Conservation (phyloP, 1,139 yeast genomes). For the Zygoascus meyerae region DNA sequence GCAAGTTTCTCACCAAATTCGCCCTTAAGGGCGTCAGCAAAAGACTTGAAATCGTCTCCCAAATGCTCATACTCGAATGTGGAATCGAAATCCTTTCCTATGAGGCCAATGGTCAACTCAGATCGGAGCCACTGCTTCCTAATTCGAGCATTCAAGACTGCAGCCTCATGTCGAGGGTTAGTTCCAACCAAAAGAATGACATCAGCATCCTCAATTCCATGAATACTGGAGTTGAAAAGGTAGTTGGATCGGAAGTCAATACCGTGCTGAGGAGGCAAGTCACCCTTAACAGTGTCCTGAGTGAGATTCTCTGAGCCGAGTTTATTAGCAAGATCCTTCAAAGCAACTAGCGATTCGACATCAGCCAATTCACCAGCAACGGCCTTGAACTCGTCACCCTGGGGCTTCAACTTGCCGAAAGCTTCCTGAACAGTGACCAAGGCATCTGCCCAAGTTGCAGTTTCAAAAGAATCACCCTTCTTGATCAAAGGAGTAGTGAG, state of each 20-base stretch:
- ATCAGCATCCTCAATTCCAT: constrained; percentile 79
- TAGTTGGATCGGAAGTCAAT: constrained; percentile 75
- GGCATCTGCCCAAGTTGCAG: constrained; percentile 88
- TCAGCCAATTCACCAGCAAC: constrained; percentile 78
- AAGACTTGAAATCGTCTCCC: constrained; percentile 56
- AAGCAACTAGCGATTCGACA: constrained; percentile 75
- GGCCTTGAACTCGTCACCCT: constrained; percentile 71
- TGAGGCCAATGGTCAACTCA: constrained; percentile 56
- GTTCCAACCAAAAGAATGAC: constrained; percentile 75
- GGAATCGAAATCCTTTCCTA: constrained; percentile 74
- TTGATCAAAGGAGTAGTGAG: constrained; percentile 76
- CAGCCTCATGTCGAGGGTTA: constrained; percentile 88
- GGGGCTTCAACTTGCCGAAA: constrained; percentile 51
- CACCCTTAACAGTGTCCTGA: constrained; percentile 56
- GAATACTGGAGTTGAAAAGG: constrained; percentile 72
- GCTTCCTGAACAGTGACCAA: constrained; percentile 65
- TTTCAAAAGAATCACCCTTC: constrained; percentile 63
- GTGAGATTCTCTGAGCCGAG: constrained; percentile 80
- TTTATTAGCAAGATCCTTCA: constrained; percentile 71
- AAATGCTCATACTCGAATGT: constrained; percentile 63
- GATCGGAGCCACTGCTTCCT: constrained; percentile 78
- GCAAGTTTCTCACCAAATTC: constrained; percentile 64
- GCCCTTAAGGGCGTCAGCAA: constrained; percentile 59
- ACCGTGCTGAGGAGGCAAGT: constrained; percentile 60
- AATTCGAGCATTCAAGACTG: constrained; percentile 79